A percentile compares a stretch with the other conserved stretches of the same genome.
Conservation (phyloP, 257 asterid genomes). For the Rehmannia glutinosa region DNA sequence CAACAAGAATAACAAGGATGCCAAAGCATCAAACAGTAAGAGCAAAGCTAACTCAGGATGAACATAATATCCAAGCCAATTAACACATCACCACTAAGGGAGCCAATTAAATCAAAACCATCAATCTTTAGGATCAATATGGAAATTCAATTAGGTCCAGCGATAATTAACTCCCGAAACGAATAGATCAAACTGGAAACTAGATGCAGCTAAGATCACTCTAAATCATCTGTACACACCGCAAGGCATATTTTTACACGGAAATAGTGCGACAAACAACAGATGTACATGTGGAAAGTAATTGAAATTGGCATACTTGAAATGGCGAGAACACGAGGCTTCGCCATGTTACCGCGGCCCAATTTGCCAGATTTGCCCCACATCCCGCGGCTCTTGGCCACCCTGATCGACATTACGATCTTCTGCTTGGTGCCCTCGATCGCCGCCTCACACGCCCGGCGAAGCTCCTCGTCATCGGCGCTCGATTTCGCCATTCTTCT, state of each 20-base stretch:
- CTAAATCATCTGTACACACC: too few species aligned
- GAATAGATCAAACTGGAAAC: neutral
- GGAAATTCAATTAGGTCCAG: neutral
- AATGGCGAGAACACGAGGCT: slow-evolving; percentile 94
- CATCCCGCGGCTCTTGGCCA: slow-evolving; percentile 81
- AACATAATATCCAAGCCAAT: too few species aligned
- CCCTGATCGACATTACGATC: slow-evolving; percentile 83
- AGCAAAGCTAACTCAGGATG: neutral
- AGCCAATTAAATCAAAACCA: neutral
- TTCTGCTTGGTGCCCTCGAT: slow-evolving; percentile 83
- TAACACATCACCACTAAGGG: neutral
- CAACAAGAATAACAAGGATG: neutral
- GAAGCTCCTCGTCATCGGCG: slow-evolving; percentile 94
- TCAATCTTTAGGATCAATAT: neutral
- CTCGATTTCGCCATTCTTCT: slow-evolving; percentile 89
- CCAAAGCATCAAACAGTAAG: slow-evolving; percentile 6
- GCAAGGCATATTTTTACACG: neutral
- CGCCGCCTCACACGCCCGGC: slow-evolving; percentile 92
- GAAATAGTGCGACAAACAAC: neutral
- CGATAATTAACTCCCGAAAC: neutral
- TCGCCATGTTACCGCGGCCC: slow-evolving; percentile 92
- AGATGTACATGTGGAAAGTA: neutral
- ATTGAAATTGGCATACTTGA: slow-evolving; percentile 48
- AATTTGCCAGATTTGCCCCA: slow-evolving; percentile 80
- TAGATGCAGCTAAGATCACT: too few species aligned